Base-by-base conservation (phyloP, 345 rosid genomes). In the Aethionema arabicum region DNA sequence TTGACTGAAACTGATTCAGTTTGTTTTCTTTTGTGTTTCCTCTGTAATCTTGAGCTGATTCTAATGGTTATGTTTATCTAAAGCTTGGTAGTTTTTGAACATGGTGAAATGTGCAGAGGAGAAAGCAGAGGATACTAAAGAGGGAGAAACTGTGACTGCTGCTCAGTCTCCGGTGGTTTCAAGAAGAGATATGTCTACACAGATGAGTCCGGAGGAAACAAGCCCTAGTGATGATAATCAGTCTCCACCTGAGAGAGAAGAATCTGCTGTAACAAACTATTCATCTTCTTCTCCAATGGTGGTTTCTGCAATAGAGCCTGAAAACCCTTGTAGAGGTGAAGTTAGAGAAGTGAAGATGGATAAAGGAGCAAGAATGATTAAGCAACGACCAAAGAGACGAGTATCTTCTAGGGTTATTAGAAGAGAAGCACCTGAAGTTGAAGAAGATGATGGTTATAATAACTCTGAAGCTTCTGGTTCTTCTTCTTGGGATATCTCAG, bases 121-220 rank as follows among this genome's bases (percentile, higher is more conserved):
- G 56, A 87, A 74, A 68, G 49, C 47, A 36, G 88, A 77, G 33
- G 77, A 64, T 8, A 54, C 51, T 5, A 73, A 68, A 52, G 83
- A 67, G 12, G 69, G 47, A 4, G 83, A 76, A 64, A 75, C 46
- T 45, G 50, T 7, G 15, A 61, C 68, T 32, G 74, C 64, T 27
- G 35, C 11, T 11, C 81, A 77, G 11, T 66, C 77, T 64, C 87
- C 76, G 3, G 82, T 56, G 14, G 66, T 78, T 47, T 84, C 88
- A 7, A 66, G 86, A 67, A 82, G 95, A 70, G 99, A 93, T 70
- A 90, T 83, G 84, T 87, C 97, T 6, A 90, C 99, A 6, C 97
- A 93, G 69, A 93, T 90, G 97, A 93, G 97, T 50, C 82, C 87
- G 3, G 83, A 77, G 4, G 75, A 72, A 37, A 73, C 77, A 53